Base-by-base conservation (phyloP, 805 yeast species). In the Komagataella ulmi region DNA sequence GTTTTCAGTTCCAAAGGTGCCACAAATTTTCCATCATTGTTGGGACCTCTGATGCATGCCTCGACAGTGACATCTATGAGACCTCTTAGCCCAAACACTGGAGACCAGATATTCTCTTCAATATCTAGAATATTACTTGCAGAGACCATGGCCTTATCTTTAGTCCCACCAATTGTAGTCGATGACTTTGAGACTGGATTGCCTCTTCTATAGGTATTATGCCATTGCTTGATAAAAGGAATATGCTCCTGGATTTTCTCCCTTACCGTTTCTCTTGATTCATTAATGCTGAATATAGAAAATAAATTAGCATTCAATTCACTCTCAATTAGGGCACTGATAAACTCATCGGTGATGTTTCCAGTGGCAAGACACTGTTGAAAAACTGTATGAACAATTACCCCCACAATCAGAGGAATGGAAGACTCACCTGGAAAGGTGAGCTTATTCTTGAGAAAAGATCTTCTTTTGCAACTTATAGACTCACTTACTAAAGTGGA, bases 81-180 rank as follows among this genome's bases (percentile, higher is more conserved):
- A 0, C 99, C 99, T 57, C 88, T 79, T 7, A 93, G 66, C 0
- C 99, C 99, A 68, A 77, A 89, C 61, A 79, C 75, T 0, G 97
- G 96, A 0, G 97, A 88, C 88, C 95, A 82, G 12, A 93, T 83
- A 58, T 82, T 85, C 59, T 93, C 97, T 65, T 93, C 99, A 7
- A 88, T 79, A 60, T 87, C 96, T 40, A 88, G 69, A 7, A 89
- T 76, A 53, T 83, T 80, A 14, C 78, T 70, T 0, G 85, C 80
- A 0, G 83, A 71, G 46, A 81, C 70, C 8, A 67, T 66, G 1
- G 76, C 63, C 12, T 66, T 63, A 19, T 66, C 65, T n/a, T 59
- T 62, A 19, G 58, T 52, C 18, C 47, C 55, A 21, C 52, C 47
- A n/a, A 53, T 55, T 3, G 56, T 49, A 24, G 40, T 6, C 51